phyloP scores from a whole-genome alignment of 371 early-diverging fungal genomes.

The Cokeromyces recurvatus region DNA sequence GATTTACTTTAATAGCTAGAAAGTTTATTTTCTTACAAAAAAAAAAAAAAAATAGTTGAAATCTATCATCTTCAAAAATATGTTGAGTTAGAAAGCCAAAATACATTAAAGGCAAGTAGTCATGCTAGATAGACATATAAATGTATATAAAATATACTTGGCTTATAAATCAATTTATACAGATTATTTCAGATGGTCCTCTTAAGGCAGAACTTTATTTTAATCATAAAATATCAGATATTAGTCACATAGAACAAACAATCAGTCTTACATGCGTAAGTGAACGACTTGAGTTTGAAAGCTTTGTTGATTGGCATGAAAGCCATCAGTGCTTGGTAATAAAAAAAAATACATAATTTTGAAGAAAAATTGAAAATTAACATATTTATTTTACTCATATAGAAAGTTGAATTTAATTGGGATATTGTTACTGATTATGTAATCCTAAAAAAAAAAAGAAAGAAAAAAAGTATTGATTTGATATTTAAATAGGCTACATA shows the following conservation, averaged over 20 bases:
- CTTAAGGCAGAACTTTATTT: slow-evolving; percentile 61
- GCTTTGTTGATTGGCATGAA: slow-evolving; percentile 88
- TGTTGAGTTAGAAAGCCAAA: slow-evolving; percentile 24
- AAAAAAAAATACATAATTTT: too few species aligned
- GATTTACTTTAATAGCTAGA: neutral
- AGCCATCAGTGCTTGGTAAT: slow-evolving; percentile 74
- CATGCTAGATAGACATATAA: neutral
- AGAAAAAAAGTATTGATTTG: too few species aligned
- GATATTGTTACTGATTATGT: slow-evolving; percentile 75
- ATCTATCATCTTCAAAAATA: slow-evolving; percentile 46
- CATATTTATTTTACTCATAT: neutral
- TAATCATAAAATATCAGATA: slow-evolving; percentile 56
- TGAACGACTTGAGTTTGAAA: slow-evolving; percentile 80
- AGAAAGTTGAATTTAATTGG: slow-evolving; percentile 91
- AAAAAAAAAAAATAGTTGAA: slow-evolving; percentile 24
- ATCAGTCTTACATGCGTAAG: slow-evolving; percentile 66
- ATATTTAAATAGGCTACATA: slow-evolving; percentile 89
- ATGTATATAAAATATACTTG: neutral
- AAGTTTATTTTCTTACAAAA: neutral
- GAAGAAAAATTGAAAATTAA: too few species aligned
- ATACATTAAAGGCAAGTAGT: slow-evolving; percentile 18
- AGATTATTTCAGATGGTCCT: slow-evolving; percentile 33
- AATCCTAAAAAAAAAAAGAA: too few species aligned
- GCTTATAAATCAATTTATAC: neutral
- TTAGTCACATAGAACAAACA: slow-evolving; percentile 66